A percentile compares a stretch with the other conserved stretches of the same genome.
Evolutionary conservation across 2,329 filamentous ascomycete genomes (phyloP).

Genomic region (Mariannaea elegans): DNA sequence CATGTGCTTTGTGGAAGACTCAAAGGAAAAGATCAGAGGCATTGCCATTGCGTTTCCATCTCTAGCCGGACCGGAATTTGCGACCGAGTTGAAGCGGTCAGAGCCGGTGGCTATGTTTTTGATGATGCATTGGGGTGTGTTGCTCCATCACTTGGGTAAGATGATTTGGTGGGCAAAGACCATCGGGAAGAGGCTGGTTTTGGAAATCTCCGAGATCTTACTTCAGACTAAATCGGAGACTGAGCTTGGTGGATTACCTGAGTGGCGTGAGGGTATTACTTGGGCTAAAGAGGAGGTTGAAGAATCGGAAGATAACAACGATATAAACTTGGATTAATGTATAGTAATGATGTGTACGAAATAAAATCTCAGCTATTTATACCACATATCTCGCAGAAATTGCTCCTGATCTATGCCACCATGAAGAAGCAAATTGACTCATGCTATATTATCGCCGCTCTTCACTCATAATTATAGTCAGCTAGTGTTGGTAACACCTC

Average conservation of each 20-base stretch:
- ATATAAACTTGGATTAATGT: not conserved
- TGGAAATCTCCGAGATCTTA: constrained; percentile 29
- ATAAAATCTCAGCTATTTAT: not conserved
- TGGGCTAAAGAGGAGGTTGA: constrained; percentile 35
- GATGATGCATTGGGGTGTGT: constrained; percentile 49
- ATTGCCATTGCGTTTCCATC: constrained; percentile 45
- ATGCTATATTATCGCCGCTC: too few relatives aligned
- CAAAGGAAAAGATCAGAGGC: constrained; percentile 42
- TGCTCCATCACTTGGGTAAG: constrained; percentile 39
- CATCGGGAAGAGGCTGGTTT: constrained; percentile 34
- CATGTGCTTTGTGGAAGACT: constrained; percentile 47
- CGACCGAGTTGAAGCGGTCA: constrained; percentile 37
- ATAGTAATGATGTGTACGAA: not conserved
- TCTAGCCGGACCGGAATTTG: constrained; percentile 43
- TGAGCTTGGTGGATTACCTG: constrained; percentile 18
- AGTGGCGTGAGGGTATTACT: constrained; percentile 30
- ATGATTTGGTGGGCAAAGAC: constrained; percentile 39
- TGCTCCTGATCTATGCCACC: too few relatives aligned
- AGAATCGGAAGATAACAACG: not conserved
- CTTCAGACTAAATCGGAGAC: not conserved
- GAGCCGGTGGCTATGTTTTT: constrained; percentile 50
- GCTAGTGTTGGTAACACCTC: constrained; percentile 14
- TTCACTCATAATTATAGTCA: too few relatives aligned
- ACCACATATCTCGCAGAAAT: too few relatives aligned
- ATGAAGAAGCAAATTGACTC: not conserved